Percentiles rank a stretch among this genome's conserved stretches.
phyloP scores from a whole-genome alignment of 306 rosid species.

The Malus orientalis region DNA sequence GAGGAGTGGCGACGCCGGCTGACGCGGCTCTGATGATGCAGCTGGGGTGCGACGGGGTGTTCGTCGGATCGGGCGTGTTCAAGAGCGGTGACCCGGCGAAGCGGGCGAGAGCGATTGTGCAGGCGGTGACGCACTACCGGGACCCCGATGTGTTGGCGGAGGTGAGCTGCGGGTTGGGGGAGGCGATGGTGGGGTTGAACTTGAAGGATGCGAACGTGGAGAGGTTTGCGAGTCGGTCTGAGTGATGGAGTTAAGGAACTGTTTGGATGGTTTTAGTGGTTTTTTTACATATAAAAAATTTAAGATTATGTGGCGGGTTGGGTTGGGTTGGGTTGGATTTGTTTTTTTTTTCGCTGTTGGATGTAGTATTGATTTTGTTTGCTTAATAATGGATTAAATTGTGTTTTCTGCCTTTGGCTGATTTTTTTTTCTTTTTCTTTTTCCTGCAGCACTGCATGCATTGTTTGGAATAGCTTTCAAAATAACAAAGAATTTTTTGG shows the following conservation, averaged over 20 bases:
- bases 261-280: neutral
- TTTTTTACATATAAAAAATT: neutral
- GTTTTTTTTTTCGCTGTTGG: neutral
- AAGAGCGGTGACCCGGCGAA: slow-evolving; percentile 88
- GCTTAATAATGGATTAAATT: neutral
- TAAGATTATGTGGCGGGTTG: neutral
- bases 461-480: no score
- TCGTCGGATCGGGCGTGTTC: slow-evolving; percentile 86
- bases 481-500: no score
- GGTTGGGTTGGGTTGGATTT: neutral
- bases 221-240: slow-evolving; percentile 70
- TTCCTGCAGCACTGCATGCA: no score
- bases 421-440: no score
- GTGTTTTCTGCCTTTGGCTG: neutral
- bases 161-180: slow-evolving; percentile 83
- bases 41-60: slow-evolving; percentile 81
- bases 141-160: slow-evolving; percentile 74
- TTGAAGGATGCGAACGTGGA: slow-evolving; percentile 65
- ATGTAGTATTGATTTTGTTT: neutral
- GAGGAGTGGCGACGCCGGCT: slow-evolving; percentile 89
- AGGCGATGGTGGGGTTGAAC: slow-evolving; percentile 86
- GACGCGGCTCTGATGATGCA: slow-evolving; percentile 96
- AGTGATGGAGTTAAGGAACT: slow-evolving; percentile 17
- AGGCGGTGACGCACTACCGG: slow-evolving; percentile 79
- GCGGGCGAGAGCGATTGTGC: slow-evolving; percentile 85